A percentile compares a stretch with the other conserved stretches of the same genome.
Conservation (phyloP, 139 green algal species). For the Tetraselmis chui region DNA sequence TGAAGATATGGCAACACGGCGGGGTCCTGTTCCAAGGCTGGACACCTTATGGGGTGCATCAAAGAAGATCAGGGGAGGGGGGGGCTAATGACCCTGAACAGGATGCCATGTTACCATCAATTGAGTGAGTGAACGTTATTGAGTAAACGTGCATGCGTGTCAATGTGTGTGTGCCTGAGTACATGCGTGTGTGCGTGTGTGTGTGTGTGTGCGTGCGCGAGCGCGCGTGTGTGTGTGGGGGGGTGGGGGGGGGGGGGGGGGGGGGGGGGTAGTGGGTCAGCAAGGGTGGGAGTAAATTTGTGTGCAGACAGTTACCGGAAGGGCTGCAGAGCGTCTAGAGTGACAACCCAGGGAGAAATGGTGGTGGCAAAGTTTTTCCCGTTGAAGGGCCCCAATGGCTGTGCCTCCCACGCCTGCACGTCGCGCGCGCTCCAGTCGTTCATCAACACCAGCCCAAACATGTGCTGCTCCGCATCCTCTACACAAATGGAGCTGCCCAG, state of each 20-base stretch:
- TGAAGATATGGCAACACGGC: slow-evolving; percentile 68
- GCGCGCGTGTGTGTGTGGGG: too few species aligned
- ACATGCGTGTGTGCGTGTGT: too few species aligned
- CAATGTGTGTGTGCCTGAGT: too few species aligned
- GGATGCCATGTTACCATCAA: too few species aligned
- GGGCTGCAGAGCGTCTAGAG: slow-evolving; percentile 76
- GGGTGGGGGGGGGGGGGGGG: too few species aligned
- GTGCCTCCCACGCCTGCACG: slow-evolving; percentile 90
- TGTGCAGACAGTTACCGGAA: slow-evolving; percentile 37
- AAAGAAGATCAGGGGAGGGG: too few species aligned
- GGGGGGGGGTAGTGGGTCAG: too few species aligned
- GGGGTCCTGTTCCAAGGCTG: slow-evolving; percentile 54
- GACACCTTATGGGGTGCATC: slow-evolving; percentile 9
- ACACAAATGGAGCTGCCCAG: slow-evolving; percentile 56
- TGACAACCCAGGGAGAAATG: slow-evolving; percentile 89
- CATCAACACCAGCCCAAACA: slow-evolving; percentile 90
- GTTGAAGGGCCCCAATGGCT: slow-evolving; percentile 89
- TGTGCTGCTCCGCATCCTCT: slow-evolving; percentile 50
- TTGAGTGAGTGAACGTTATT: too few species aligned
- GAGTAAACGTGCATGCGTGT: too few species aligned
- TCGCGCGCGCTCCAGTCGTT: slow-evolving; percentile 96
- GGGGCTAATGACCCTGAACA: too few species aligned
- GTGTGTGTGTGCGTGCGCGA: too few species aligned
- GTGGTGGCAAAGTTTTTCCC: slow-evolving; percentile 85
- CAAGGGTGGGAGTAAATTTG: too few species aligned